Percentiles rank a stretch among this genome's conserved stretches.
These are phyloP conservation scores for Scutellospora calospora DNA, from an alignment of 371 early-diverging fungal genomes.

Conservation along the genomic window DNA sequence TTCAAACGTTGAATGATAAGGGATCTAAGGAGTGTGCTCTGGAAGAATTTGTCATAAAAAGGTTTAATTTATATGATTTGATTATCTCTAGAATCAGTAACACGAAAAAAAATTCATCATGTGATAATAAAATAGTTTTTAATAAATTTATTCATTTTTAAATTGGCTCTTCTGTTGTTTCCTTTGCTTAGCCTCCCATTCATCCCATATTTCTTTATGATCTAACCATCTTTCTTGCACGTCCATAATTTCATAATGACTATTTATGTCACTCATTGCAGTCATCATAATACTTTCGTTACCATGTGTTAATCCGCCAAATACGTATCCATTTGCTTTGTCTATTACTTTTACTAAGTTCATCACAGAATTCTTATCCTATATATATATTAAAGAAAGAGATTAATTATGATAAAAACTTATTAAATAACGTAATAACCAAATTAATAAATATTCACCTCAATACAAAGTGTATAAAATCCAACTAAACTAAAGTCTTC, in stretches of 20 bases:
- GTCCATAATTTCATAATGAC: slow-evolving; percentile 64
- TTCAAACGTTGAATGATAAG: too few species aligned
- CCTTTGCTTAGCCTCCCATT: slow-evolving; percentile 45
- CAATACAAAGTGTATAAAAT: slow-evolving; percentile 89
- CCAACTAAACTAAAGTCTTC: slow-evolving; percentile 92
- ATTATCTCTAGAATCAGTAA: too few species aligned
- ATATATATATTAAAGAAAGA: slow-evolving; percentile 73
- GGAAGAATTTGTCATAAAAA: too few species aligned
- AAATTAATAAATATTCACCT: slow-evolving; percentile 47
- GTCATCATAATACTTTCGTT: slow-evolving; percentile 81
- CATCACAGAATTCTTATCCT: slow-evolving; percentile 86
- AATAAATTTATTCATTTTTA: too few species aligned
- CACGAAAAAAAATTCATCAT: too few species aligned
- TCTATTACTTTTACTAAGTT: slow-evolving; percentile 83
- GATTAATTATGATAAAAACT: neutral
- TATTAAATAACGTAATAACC: neutral
- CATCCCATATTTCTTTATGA: slow-evolving; percentile 34
- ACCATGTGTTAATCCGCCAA: slow-evolving; percentile 82
- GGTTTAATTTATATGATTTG: too few species aligned
- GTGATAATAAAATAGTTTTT: too few species aligned
- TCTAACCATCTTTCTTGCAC: slow-evolving; percentile 72
- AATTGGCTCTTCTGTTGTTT: neutral
- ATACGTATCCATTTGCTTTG: slow-evolving; percentile 93
- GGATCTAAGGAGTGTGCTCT: too few species aligned
- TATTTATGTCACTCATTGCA: slow-evolving; percentile 64